These are phyloP conservation scores for Cordia subcordata DNA, from an alignment of 257 asterid genomes.

Conservation along the genomic window DNA sequence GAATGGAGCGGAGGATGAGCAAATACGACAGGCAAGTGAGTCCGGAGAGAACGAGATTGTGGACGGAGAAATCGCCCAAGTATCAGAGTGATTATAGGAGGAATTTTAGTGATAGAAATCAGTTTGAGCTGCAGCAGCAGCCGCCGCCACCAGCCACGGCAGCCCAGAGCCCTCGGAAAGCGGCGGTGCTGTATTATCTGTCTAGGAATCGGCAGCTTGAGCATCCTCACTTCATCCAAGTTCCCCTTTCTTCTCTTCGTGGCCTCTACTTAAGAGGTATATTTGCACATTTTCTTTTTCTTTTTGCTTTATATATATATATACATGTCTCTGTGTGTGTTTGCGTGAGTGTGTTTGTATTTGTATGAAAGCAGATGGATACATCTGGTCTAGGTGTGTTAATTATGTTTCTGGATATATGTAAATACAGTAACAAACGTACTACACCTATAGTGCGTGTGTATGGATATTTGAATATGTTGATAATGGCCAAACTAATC, in stretches of 20 bases:
- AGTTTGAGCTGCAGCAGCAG: conserved; percentile 2
- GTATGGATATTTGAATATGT: too few species aligned
- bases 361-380: too few species aligned
- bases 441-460: too few species aligned
- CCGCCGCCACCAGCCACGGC: conserved; percentile 20
- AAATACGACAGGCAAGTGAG: conserved; percentile 24
- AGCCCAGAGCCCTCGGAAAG: conserved; percentile 30
- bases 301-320: too few species aligned
- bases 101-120: not conserved
- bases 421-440: not conserved
- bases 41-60: conserved; percentile 74
- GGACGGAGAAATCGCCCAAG: conserved; percentile 78
- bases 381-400: not conserved
- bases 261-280: conserved; percentile 90
- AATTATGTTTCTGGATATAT: not conserved
- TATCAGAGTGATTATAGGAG: conserved; percentile 23
- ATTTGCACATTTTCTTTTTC: not conserved
- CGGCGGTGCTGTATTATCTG: conserved; percentile 76
- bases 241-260: conserved; percentile 69
- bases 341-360: not conserved
- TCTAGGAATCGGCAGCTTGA: conserved; percentile 82
- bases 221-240: conserved; percentile 99
- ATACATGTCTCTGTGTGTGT: not conserved
- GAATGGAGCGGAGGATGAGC: conserved; percentile 1
- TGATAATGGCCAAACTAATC: too few species aligned